Base-by-base conservation (phyloP, 345 rosid species). In the Acer campestre region DNA sequence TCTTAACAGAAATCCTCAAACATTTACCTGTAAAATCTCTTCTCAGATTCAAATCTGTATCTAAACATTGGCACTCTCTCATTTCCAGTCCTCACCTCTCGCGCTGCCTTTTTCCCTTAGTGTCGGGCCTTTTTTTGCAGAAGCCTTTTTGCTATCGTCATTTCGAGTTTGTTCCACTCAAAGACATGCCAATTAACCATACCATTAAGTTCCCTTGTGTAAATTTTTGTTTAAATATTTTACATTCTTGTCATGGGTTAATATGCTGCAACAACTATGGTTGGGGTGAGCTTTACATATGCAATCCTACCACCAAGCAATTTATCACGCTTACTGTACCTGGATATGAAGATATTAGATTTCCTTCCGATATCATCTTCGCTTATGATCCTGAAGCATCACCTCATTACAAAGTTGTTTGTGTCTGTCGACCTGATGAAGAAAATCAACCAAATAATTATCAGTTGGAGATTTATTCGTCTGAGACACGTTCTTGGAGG, bases 21-120 rank as follows among this genome's bases (percentile, higher is more conserved):
- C 25, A 38, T 55, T 29, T 74, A 7, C 77, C 77, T 0, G 4
- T 48, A 18, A 64, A 75, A 27, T 42, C 77, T 12, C 77, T 74
- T 17, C 4, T 65, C 5, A 64, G 27, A 49, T 27, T 48, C 51
- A 75, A 46, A 68, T 23, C n/a, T 25, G 58, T 23, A 6, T 23
- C 58, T 68, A 68, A 7, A 12, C 20, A 5, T 22, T 44, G 71
- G 56, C 7, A 17, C 10, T 68, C 35, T 68, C 35, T 68, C 29
- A 68, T 46, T 44, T 68, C 29, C 55, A 22, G n/a, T 23, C 18
- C 56, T 67, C 70, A 67, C 38, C 46, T 68, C 71, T 44, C 31
- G 22, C 17, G 53, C 59, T 1, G 35, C 31, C 13, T 35, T 35
- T 17, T 10, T 4, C 58, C 46, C 38, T 0, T 6, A 14, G 5